phyloP scores from a whole-genome alignment of 2,329 filamentous ascomycete genomes.

The Phialophora chinensis region DNA sequence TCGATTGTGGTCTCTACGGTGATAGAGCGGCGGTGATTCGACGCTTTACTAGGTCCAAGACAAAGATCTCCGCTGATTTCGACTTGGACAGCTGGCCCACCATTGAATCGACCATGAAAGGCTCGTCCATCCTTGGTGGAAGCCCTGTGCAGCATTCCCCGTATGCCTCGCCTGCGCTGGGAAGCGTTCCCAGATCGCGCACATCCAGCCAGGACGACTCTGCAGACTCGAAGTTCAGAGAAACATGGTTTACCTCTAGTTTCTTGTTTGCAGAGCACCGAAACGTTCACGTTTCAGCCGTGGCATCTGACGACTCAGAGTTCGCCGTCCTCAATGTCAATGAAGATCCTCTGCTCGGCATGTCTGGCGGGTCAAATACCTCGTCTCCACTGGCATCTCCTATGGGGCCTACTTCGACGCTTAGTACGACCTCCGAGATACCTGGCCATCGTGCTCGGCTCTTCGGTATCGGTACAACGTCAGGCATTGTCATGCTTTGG shows the following conservation, averaged over 20 bases:
- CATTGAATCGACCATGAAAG: constrained; percentile 36
- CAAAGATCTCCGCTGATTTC: constrained; percentile 43
- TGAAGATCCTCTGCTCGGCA: constrained; percentile 76
- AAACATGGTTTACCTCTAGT: constrained; percentile 71
- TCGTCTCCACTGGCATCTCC: constrained; percentile 63
- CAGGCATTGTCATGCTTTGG: constrained; percentile 81
- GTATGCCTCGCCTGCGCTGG: constrained; percentile 33
- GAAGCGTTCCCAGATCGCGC: constrained; percentile 44
- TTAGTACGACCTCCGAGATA: constrained; percentile 62
- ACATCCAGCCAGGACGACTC: constrained; percentile 43
- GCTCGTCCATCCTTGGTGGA: constrained; percentile 58
- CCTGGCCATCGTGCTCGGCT: constrained; percentile 85
- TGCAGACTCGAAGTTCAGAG: constrained; percentile 50
- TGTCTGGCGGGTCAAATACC: constrained; percentile 59
- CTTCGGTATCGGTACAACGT: constrained; percentile 78
- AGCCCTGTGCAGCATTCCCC: constrained; percentile 38
- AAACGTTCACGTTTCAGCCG: constrained; percentile 69
- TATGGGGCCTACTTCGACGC: constrained; percentile 52
- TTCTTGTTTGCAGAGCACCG: constrained; percentile 67
- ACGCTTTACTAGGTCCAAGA: constrained; percentile 63
- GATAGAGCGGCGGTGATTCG: constrained; percentile 59
- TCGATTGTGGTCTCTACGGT: constrained; percentile 73
- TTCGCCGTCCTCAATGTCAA: constrained; percentile 72
- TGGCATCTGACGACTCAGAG: constrained; percentile 74
- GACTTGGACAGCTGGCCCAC: constrained; percentile 37